Base-by-base conservation (phyloP, 345 rosid species). In the Arabidopsis thaliana region DNA sequence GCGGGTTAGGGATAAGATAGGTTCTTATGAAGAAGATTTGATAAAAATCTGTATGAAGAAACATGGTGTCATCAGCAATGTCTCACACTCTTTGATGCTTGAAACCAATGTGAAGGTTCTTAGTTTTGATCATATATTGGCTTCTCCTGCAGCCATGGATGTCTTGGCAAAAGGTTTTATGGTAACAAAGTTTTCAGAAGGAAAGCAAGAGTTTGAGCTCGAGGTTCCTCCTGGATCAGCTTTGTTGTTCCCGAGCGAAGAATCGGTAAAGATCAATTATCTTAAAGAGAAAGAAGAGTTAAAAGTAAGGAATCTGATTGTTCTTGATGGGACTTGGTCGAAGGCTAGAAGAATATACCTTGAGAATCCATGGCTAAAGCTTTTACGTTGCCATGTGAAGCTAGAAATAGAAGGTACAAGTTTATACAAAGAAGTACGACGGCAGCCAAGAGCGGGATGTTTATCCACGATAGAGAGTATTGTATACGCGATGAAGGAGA, bases 341-440 rank as follows among this genome's bases (percentile, higher is more conserved):
- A 93, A 93, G 83, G 98, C 96, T 0, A 86, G 79, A 73, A 86
- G 94, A 60, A 82, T 91, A 79, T 91, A 88, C 72, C 77, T 80
- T 4, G 98, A 93, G 85, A 87, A 89, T 60, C 97, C 96, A 13
- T 91, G 98, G 98, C 79, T 93, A 80, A 89, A 83, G 84, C 44
- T 93, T 60, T 68, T 89, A 89, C 40, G 76, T 70, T 86, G 88
- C 0, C 98, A 93, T 74, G 65, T 91, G 79, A 89, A 83, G 81
- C 82, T 91, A 77, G 89, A 89, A 58, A 75, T 85, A 32, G 87
- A 84, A 46, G 81, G 71, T 59, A 61, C 53, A 61, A 91, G 98
- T 72, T 81, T 93, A 79, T 93, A 87, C 66, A 20, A 70, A 73
- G 97, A 89, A 79, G 90, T 89, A 45, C 83, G 96, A 56, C 79